These are phyloP conservation scores for Thelephora ganbajun DNA, from an alignment of 768 basidiomycete species.

Conservation along the genomic window DNA sequence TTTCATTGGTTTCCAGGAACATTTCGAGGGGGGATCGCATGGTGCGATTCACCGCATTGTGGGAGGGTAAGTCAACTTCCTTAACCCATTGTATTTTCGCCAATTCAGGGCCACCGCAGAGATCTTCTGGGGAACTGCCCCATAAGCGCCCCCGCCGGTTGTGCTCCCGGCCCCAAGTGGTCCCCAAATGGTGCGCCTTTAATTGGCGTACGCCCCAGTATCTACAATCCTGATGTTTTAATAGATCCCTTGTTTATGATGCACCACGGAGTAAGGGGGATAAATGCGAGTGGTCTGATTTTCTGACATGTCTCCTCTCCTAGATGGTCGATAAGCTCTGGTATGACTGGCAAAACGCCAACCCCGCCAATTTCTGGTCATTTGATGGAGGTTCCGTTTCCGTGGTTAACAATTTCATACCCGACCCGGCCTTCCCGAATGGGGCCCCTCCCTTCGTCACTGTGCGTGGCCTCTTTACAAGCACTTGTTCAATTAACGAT, in stretches of 20 bases:
- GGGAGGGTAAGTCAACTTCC: conserved; percentile 13
- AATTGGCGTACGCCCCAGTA: neutral
- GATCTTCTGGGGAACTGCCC: conserved; percentile 20
- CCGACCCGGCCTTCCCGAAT: conserved; percentile 9
- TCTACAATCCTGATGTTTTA: neutral
- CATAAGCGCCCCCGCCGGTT: neutral
- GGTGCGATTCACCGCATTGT: conserved; percentile 18
- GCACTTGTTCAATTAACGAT: too few species aligned
- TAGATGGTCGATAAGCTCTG: conserved; percentile 26
- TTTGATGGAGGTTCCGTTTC: conserved; percentile 18
- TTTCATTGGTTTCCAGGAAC: neutral
- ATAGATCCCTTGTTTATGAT: conserved; percentile 22
- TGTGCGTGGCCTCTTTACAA: neutral
- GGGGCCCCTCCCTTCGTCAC: conserved; percentile 14
- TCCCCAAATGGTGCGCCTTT: neutral
- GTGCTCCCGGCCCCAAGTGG: neutral
- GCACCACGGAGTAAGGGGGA: conserved; percentile 19
- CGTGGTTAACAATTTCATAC: neutral
- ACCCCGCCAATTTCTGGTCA: conserved; percentile 12
- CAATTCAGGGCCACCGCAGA: neutral
- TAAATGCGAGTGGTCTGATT: neutral
- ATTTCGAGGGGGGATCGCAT: conserved; percentile 20
- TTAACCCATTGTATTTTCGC: neutral
- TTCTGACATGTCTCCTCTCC: neutral
- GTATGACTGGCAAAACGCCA: conserved; percentile 20